Conservation (phyloP, 2,329 filamentous ascomycete genomes). For the Aquanectria penicillioides region DNA sequence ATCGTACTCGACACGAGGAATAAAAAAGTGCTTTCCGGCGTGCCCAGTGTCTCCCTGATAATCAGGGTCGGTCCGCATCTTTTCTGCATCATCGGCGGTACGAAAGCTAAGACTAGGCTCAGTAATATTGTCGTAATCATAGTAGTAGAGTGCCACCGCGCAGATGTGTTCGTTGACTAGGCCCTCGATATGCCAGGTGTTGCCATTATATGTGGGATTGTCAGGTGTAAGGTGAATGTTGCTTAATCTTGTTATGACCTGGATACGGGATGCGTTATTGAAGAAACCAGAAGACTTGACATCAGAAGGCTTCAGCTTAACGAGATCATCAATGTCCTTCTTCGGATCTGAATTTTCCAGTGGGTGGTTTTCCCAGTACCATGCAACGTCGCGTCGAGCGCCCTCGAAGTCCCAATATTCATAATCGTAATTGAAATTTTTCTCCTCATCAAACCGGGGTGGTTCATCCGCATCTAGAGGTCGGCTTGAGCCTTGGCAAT, state of each 20-base stretch:
- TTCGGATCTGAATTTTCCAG: constrained; percentile 28
- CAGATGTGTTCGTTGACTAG: constrained; percentile 70
- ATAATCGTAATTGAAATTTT: constrained; percentile 24
- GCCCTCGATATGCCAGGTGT: constrained; percentile 66
- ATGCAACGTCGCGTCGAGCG: constrained; percentile 36
- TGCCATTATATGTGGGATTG: constrained; percentile 62
- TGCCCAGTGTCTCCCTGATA: constrained; percentile 47
- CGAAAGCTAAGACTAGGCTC: constrained; percentile 62
- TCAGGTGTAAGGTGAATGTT: constrained; percentile 70
- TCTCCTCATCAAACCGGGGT: constrained; percentile 10
- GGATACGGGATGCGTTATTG: constrained; percentile 51
- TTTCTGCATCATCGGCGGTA: constrained; percentile 48
- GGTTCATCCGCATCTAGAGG: constrained; percentile 41
- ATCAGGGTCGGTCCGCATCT: constrained; percentile 5
- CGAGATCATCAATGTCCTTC: background rate
- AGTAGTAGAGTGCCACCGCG: constrained; percentile 71
- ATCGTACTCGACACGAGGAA: constrained; percentile 31
- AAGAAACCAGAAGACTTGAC: constrained; percentile 45
- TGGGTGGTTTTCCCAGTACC: constrained; percentile 43
- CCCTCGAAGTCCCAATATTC: constrained; percentile 35
- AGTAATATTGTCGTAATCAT: constrained; percentile 69
- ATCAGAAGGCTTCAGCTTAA: constrained; percentile 29
- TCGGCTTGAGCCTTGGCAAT: constrained; percentile 26
- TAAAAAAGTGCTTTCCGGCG: constrained; percentile 49
- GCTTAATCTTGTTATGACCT: constrained; percentile 72